A percentile compares a stretch with the other conserved stretches of the same genome.
Evolutionary conservation across 305 asterid species (phyloP).

Genomic region (Fraxinus nigra): DNA sequence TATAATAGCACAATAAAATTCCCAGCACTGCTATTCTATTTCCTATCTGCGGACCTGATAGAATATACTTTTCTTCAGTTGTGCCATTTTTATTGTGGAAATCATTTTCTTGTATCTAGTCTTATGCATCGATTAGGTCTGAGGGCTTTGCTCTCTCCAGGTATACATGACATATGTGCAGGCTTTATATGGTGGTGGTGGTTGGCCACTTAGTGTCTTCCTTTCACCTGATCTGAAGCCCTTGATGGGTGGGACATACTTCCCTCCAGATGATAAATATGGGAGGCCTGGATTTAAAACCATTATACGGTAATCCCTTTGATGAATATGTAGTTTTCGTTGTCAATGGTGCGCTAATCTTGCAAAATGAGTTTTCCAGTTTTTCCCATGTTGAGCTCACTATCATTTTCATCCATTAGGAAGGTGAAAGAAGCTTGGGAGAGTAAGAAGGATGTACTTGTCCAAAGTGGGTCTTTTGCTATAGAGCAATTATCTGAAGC

Average conservation of each 20-base stretch:
- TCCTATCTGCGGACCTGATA: neutral
- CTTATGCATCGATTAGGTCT: neutral
- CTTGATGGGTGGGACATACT: conserved; percentile 96
- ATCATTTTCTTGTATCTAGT: neutral
- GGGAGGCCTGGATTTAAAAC: conserved; percentile 98
- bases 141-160: conserved; percentile 33
- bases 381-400: neutral
- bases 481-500: conserved; percentile 91
- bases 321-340: neutral
- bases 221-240: conserved; percentile 95
- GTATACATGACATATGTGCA: conserved; percentile 97
- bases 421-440: conserved; percentile 96
- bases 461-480: conserved; percentile 71
- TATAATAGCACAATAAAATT: neutral
- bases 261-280: conserved; percentile 86
- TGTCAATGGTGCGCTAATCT: neutral
- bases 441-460: conserved; percentile 55
- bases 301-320: conserved; percentile 54
- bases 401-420: conserved; percentile 35
- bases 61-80: neutral
- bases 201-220: conserved; percentile 90
- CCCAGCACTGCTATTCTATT: neutral
- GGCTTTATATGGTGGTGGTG: conserved; percentile 92
- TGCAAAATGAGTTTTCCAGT: neutral
- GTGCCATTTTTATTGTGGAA: neutral